Base-by-base conservation (phyloP, 2,329 filamentous ascomycete species). In the Graphilbum sp. region DNA sequence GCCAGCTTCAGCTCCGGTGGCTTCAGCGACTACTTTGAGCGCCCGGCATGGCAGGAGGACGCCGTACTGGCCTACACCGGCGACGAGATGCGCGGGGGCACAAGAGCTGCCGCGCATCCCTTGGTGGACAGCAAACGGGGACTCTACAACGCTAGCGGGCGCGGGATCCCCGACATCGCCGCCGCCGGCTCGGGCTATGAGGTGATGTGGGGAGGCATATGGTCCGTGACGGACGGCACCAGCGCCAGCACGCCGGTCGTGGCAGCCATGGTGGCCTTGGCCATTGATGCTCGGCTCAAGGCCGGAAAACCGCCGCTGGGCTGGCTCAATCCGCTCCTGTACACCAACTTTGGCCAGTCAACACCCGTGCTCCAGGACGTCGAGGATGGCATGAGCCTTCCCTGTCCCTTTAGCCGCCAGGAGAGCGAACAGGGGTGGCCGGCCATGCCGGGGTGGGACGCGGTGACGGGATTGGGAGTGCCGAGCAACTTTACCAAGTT, bases 141-240 rank as follows among this genome's bases (percentile, higher is more conserved):
- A 21, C 54, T 61, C 38, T 69, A 65, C 51, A 61, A 69, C 45
- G 42, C 49, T 0, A 53, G 48, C 3, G 67, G 64, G 29, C 58
- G 69, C 5, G 67, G 58, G 1, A 58, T 63, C 17, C 69, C 69
- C 0, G 68, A 72, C 45, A 55, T 72, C 19, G 58, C 64, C 4
- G 65, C 61, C 4, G 62, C 82, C 18, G 66, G 75, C 2, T 69
- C 69, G 8, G 68, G 72, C 43, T 79, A 76, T 40, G 44, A 52
- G 7, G 57, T 60, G 27, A 41, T 57, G 3, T 44, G 54, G 15
- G 49, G 49, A 6, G 58, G 56, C 8, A 36, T 39, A 13, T 41
- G 49, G 5, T 30, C 37, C 0, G 42, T 44, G 2, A 50, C 63
- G 3, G 46, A 54, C 34, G 66, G 66, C 11, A 69, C 66, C 12